Percentiles rank a stretch among this genome's conserved stretches.
Evolutionary conservation across 2,329 filamentous ascomycete species (phyloP).

Genomic region (Dryadomyces sulphureus): DNA sequence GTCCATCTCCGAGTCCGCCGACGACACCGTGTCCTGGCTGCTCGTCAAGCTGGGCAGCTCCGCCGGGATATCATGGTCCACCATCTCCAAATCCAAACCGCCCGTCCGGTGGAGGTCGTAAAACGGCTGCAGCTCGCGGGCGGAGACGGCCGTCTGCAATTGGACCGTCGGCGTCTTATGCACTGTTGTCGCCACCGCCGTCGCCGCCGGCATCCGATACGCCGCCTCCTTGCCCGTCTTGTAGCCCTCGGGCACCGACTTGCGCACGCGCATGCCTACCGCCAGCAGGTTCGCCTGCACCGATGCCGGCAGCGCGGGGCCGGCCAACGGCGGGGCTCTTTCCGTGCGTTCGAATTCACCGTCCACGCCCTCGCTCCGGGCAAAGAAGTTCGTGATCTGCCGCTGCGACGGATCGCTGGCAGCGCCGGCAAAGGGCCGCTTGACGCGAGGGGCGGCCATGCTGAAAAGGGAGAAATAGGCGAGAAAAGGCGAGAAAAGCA

Average conservation of each 20-base stretch:
- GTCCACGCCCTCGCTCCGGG: constrained; percentile 10
- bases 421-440: constrained; percentile 47
- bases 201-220: not conserved
- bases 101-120: constrained; percentile 68
- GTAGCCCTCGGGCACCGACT: constrained; percentile 87
- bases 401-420: constrained; percentile 42
- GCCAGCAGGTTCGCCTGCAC: constrained; percentile 74
- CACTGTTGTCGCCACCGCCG: not conserved
- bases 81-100: constrained; percentile 46
- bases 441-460: constrained; percentile 32
- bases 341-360: too few species aligned
- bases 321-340: too few species aligned
- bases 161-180: not conserved
- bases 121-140: constrained; percentile 59
- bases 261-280: constrained; percentile 89
- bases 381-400: constrained; percentile 52
- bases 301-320: constrained; percentile 37
- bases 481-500: not conserved
- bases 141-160: not conserved
- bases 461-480: not conserved
- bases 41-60: constrained; percentile 29
- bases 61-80: too few species aligned
- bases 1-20: constrained; percentile 9
- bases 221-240: constrained; percentile 51
- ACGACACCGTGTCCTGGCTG: constrained; percentile 39